Evolutionary conservation across 1,284 basidiomycete genomes (phyloP).

Genomic region (Tylopilus sp.): DNA sequence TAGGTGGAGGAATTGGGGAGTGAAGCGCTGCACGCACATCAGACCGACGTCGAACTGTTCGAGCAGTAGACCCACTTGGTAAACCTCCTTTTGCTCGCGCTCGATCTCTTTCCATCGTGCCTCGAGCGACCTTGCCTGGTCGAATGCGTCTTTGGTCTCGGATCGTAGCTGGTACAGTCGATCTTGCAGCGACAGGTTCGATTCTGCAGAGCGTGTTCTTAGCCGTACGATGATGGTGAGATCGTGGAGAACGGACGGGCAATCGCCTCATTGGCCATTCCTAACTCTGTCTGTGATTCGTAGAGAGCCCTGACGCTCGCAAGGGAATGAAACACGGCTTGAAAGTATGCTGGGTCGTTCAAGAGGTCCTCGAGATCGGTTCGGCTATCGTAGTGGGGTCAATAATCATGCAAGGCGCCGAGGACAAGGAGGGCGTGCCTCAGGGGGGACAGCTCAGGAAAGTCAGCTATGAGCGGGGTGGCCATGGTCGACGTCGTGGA

Average conservation of each 20-base stretch:
- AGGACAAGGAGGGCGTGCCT: slow-evolving; percentile 46
- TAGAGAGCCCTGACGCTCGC: slow-evolving; percentile 71
- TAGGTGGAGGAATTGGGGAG: slow-evolving; percentile 81
- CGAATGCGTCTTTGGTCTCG: slow-evolving; percentile 81
- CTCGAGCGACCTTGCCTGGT: slow-evolving; percentile 78
- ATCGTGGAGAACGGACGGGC: slow-evolving; percentile 58
- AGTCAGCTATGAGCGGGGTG: slow-evolving; percentile 54
- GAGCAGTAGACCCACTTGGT: slow-evolving; percentile 58
- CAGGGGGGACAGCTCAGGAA: slow-evolving; percentile 65
- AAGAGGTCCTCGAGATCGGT: slow-evolving; percentile 88
- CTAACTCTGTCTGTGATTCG: slow-evolving; percentile 70
- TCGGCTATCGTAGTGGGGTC: slow-evolving; percentile 45
- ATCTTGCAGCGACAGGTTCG: slow-evolving; percentile 74
- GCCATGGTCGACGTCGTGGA: slow-evolving; percentile 23
- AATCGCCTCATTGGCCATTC: slow-evolving; percentile 78
- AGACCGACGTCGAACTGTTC: slow-evolving; percentile 6
- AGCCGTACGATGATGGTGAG: slow-evolving; percentile 4
- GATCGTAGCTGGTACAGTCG: slow-evolving; percentile 67
- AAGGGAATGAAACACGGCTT: slow-evolving; percentile 80
- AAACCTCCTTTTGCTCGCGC: slow-evolving; percentile 80
- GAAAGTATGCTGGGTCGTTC: slow-evolving; percentile 77
- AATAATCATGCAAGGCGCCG: slow-evolving; percentile 4
- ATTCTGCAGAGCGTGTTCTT: slow-evolving; percentile 37
- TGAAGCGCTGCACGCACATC: slow-evolving; percentile 59
- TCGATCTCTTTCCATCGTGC: slow-evolving; percentile 80